Conservation (phyloP, 2,329 filamentous ascomycete genomes). For the Xylariales sp. region DNA sequence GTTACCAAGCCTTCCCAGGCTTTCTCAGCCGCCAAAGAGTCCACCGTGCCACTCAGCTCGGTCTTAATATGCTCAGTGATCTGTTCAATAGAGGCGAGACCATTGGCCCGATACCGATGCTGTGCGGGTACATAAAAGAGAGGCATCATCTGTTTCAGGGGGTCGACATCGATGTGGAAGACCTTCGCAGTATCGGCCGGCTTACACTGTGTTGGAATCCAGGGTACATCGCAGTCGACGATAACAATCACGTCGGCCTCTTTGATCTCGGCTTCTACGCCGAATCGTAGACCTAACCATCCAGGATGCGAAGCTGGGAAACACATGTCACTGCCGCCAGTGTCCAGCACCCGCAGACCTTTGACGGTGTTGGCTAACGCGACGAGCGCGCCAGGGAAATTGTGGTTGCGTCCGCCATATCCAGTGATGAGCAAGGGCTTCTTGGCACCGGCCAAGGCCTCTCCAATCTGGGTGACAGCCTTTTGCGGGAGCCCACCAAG, state of each 20-base stretch:
- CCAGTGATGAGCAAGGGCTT: conserved; percentile 67
- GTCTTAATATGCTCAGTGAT: conserved; percentile 49
- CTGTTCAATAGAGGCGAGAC: conserved; percentile 61
- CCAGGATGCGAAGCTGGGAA: conserved; percentile 67
- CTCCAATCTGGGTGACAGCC: conserved; percentile 56
- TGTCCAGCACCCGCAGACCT: conserved; percentile 68
- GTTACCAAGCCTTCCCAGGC: conserved; percentile 52
- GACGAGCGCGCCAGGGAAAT: conserved; percentile 56
- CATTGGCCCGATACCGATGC: conserved; percentile 63
- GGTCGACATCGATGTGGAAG: conserved; percentile 63
- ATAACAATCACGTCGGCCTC: conserved; percentile 81
- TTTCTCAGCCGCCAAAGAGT: conserved; percentile 28
- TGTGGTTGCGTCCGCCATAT: conserved; percentile 66
- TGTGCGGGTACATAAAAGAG: conserved; percentile 66
- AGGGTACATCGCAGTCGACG: conserved; percentile 85
- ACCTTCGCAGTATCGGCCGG: conserved; percentile 48
- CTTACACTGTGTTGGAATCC: conserved; percentile 74
- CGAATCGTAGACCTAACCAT: conserved; percentile 68
- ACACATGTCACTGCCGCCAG: conserved; percentile 75
- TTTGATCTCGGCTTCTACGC: conserved; percentile 66
- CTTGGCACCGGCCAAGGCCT: conserved; percentile 58
- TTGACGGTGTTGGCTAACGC: conserved; percentile 63
- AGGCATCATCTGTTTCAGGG: conserved; percentile 67
- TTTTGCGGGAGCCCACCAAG: conserved; percentile 53
- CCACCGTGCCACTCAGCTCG: conserved; percentile 35